Evolutionary conservation across 2,329 filamentous ascomycete genomes (phyloP), one percentile per base, ranked within the genome.

Genomic region (Fusarium caatingaense): DNA sequence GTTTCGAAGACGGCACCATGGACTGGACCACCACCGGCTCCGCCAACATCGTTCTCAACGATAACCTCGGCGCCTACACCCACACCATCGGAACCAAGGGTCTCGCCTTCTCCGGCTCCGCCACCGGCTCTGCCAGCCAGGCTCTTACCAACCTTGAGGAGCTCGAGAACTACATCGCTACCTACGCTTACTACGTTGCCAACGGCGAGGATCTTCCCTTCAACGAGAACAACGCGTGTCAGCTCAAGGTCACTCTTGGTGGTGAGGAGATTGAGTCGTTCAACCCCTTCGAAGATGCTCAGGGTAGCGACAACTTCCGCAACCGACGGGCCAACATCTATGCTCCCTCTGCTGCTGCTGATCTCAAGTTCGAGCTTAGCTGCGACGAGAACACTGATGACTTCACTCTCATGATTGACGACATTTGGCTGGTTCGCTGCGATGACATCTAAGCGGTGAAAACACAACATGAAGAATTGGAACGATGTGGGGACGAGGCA

Each of bases 341-440:
- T 32, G 44, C 67, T 7, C 12, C 32, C n/a, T n/a, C n/a, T n/a
- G n/a, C n/a, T n/a, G n/a, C 28, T 8, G 23, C 27, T 8, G 56
- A 42, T 12, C 15, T 69, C 1, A 55, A 53, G 5, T 57, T 69
- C 28, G 67, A 55, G 45, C 57, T 69, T 2, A 51, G 5, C 2
- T 69, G 66, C 49, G 18, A 11, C 18, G 23, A 42, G 23, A 8
- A 6, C 13, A 54, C 62, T 25, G 47, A 51, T 10, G 50, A 30
- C 5, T 69, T 69, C 18, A 42, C 21, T 0, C 41, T 69, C 16
- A 37, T 69, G 8, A 54, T 69, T 44, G 66, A 69, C 21, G 66
- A 69, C 21, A 7, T 69, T 5, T 50, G 25, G 23, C 27, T 69
- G 21, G 49, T 53, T 25, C 49, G 23, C 23, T 53, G 49, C n/a